phyloP scores from a whole-genome alignment of 768 basidiomycete species.

The Mycena leptocephala region DNA sequence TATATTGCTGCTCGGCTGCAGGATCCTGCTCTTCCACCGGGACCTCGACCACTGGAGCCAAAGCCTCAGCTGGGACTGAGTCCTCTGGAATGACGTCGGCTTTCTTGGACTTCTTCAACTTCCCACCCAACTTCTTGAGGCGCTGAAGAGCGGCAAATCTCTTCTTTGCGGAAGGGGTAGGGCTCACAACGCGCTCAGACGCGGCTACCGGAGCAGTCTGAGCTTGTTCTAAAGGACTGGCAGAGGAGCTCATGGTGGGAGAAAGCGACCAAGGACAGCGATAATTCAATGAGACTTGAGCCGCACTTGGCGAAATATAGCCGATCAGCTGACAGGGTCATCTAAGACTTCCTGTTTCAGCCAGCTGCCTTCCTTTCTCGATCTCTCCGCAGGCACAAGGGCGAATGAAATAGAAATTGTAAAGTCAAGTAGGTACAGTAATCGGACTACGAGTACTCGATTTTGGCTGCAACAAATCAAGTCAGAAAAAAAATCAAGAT shows the following conservation, averaged over 20 bases:
- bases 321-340: constrained; percentile 28
- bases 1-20: constrained; percentile 4
- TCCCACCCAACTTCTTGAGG: constrained; percentile 34
- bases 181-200: constrained; percentile 29
- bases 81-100: constrained; percentile 17
- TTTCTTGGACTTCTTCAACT: constrained; percentile 33
- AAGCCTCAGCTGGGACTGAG: neutral
- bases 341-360: constrained; percentile 2
- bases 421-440: neutral
- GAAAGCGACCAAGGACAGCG: neutral
- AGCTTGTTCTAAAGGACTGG: neutral
- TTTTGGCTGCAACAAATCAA: constrained; percentile 62
- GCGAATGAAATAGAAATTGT: neutral
- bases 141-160: constrained; percentile 34
- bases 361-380: neutral
- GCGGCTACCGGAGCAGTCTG: neutral
- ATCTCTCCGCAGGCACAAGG: neutral
- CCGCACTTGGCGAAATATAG: neutral
- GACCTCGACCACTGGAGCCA: neutral
- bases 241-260: constrained; percentile 18
- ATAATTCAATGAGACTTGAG: no score
- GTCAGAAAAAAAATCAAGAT: constrained; percentile 23
- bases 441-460: constrained; percentile 61
- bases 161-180: constrained; percentile 35
- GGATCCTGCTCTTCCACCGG: neutral